Base-by-base conservation (phyloP, 148 eudicot genomes). In the Talinum fruticosum region DNA sequence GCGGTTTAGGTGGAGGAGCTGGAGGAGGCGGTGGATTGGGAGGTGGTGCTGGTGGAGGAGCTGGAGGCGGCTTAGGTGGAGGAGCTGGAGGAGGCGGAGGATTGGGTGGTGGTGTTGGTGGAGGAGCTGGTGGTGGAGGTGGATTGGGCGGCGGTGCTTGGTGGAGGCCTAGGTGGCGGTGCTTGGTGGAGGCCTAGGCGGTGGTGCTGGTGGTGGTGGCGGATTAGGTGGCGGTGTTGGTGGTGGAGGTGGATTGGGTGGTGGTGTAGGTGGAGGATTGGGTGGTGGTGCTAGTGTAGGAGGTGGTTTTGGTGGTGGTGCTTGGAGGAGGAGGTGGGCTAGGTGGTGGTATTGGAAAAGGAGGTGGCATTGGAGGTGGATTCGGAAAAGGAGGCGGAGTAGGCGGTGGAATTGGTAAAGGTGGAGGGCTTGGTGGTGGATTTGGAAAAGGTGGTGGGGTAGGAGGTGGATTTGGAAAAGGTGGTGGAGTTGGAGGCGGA, bases 21-120 rank as follows among this genome's bases (percentile, higher is more conserved):
- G 61, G 70, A 37, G 53, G 33, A 32, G 13, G 81, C 44, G 14
- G 76, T 59, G 81, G 61, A 61, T 57, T 41, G 6, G 71, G 71
- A 1, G 71, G 71, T 6, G 78, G 78, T 19, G 30, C 16, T 14
- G 78, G 79, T 0, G 79, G 72, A n/a, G 44, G 71, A 0, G 66
- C 10, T 3, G 66, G 65, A 3, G 65, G 30, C 12, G 65, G 65
- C 6, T 12, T 7, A 1, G 65, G 65, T 7, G 65, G 65, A n/a
- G 65, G 65, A 5, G 30, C 30, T n/a, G 65, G 66, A 1, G 18
- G 14, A 2, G 66, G 71, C 4, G 71, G 41, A 16, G 71, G 71
- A 19, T 1, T 34, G 5, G 71, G 71, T 13, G 38, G n/a, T 1
- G 71, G 71, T 33, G 71, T 5, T 18, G 71, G 71, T 5, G 38